A percentile compares a stretch with the other conserved stretches of the same genome.
Conservation (phyloP, 2,329 filamentous ascomycete species). For the Colletotrichum sp. region DNA sequence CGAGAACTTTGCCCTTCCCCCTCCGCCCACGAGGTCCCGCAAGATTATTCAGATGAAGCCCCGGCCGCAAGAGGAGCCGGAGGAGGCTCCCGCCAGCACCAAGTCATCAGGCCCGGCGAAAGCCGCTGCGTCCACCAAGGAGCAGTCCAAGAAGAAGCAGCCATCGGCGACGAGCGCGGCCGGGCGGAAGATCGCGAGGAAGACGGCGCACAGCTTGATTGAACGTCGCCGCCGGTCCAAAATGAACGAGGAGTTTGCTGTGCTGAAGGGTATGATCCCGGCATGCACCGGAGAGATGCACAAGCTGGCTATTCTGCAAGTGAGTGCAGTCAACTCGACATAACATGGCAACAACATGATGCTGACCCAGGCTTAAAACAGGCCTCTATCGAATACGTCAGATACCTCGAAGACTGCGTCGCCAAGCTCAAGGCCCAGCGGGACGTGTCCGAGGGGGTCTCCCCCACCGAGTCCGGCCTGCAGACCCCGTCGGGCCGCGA, state of each 20-base stretch:
- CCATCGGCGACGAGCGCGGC: conserved; percentile 78
- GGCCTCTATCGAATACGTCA: conserved; percentile 96
- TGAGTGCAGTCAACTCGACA: conserved; percentile 41
- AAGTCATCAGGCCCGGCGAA: conserved; percentile 11
- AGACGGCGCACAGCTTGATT: conserved; percentile 95
- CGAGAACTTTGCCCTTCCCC: conserved; percentile 80
- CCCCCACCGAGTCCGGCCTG: conserved; percentile 30
- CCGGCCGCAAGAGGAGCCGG: conserved; percentile 45
- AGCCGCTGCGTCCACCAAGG: conserved; percentile 21
- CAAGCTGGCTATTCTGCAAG: conserved; percentile 93
- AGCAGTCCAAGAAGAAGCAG: conserved; percentile 72
- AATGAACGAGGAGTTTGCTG: conserved; percentile 98
- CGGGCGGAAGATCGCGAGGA: conserved; percentile 92
- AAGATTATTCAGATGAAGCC: conserved; percentile 99
- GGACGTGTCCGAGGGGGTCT: conserved; percentile 29
- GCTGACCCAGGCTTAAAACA: conserved; percentile 37
- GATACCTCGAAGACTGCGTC: conserved; percentile 91
- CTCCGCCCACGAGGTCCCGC: conserved; percentile 87
- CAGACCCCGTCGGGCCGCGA: conserved; percentile 31
- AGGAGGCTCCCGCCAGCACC: conserved; percentile 22
- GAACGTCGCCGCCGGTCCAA: conserved; percentile 89
- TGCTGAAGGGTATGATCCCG: conserved; percentile 93
- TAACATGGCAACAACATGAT: neutral
- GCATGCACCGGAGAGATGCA: conserved; percentile 98
- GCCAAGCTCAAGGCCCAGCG: conserved; percentile 73